Evolutionary conservation across 495 filamentous ascomycete genomes (phyloP).

Genomic region (Margaritispora aquatica): DNA sequence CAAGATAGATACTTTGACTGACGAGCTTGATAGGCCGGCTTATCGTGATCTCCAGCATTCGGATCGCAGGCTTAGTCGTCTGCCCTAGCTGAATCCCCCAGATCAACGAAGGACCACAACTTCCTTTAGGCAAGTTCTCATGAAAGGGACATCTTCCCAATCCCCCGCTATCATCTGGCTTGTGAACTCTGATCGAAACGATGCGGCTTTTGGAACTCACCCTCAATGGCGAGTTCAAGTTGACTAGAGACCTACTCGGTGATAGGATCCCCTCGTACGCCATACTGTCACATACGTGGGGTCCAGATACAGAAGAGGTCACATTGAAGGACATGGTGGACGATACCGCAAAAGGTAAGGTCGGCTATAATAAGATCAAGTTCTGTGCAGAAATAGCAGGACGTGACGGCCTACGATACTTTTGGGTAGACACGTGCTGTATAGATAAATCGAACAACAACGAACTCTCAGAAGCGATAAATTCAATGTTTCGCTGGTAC

Average conservation of each 20-base stretch:
- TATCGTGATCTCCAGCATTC: too few relatives aligned
- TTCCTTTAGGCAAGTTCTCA: too few relatives aligned
- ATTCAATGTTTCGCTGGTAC: neutral
- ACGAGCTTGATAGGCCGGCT: too few relatives aligned
- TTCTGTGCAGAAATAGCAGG: neutral
- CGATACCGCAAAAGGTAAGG: constrained; percentile 4
- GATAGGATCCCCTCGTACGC: constrained; percentile 7
- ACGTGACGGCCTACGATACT: neutral
- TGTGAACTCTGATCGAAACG: too few relatives aligned
- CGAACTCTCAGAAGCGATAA: constrained; percentile 1
- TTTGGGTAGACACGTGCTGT: too few relatives aligned
- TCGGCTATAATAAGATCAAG: constrained; percentile 8
- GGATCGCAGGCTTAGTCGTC: too few relatives aligned
- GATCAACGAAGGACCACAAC: too few relatives aligned
- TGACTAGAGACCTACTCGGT: constrained; percentile 2
- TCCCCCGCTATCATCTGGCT: too few relatives aligned
- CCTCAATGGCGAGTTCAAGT: constrained; percentile 5
- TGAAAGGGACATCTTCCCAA: too few relatives aligned
- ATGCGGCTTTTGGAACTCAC: constrained; percentile 7
- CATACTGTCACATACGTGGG: constrained; percentile 16
- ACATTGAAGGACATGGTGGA: constrained; percentile 16
- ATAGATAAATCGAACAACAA: neutral
- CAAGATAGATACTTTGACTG: too few relatives aligned
- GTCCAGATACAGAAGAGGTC: constrained; percentile 22
- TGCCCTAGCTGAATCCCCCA: too few relatives aligned